Conservation (phyloP, 2,329 filamentous ascomycete genomes). For the Talaromyces marneffei region DNA sequence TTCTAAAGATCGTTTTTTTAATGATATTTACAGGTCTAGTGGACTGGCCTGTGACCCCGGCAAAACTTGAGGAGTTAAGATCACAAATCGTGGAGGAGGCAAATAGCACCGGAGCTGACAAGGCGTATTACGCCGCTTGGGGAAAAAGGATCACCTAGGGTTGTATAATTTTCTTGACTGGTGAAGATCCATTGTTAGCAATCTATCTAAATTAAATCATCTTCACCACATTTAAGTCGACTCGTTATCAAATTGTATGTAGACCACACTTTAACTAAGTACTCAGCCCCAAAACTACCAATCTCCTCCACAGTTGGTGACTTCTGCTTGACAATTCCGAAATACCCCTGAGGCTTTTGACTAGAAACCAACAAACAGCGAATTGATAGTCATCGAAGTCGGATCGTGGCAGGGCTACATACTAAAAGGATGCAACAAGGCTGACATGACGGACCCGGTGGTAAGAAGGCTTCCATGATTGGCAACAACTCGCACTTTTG, state of each 20-base stretch:
- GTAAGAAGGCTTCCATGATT: neutral
- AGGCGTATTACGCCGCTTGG: constrained; percentile 6
- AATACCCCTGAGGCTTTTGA: neutral
- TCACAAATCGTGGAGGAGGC: constrained; percentile 2
- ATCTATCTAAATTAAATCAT: too few species aligned
- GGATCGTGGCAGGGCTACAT: neutral
- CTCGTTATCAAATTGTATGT: too few species aligned
- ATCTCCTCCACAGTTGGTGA: neutral
- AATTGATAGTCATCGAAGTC: neutral
- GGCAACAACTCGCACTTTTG: neutral
- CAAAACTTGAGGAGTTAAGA: neutral
- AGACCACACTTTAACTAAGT: too few species aligned
- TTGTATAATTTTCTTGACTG: neutral
- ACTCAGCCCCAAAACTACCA: too few species aligned
- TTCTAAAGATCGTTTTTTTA: neutral
- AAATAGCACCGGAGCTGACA: neutral
- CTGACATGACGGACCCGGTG: neutral
- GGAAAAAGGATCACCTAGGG: neutral
- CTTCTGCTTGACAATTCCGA: neutral
- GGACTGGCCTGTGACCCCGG: neutral
- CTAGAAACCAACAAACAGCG: neutral
- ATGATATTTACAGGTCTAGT: neutral
- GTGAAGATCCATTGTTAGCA: neutral
- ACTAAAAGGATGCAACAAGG: neutral
- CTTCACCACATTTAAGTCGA: too few species aligned